Evolutionary conservation across 1,284 basidiomycete genomes (phyloP).

Genomic region (Tilletia setariae): DNA sequence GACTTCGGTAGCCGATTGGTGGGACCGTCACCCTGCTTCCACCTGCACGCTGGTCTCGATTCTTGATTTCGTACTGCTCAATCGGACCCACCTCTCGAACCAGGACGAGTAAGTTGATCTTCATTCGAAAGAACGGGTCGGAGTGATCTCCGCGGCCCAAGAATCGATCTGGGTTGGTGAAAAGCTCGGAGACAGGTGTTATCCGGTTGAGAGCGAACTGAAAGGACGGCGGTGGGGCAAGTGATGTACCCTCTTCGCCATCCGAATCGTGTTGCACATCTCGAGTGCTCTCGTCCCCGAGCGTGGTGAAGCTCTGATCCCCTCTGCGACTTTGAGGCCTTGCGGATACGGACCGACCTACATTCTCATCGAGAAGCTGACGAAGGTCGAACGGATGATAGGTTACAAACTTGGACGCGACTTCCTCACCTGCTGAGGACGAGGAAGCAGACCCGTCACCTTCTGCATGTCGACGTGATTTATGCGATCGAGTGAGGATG

Average conservation of each 20-base stretch:
- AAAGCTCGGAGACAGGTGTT: not conserved
- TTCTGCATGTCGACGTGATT: too few species aligned
- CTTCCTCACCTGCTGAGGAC: too few species aligned
- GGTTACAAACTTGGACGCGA: too few species aligned
- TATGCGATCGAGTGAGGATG: too few species aligned
- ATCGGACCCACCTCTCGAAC: conserved; percentile 15
- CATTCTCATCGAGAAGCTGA: too few species aligned
- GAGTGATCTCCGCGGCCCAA: too few species aligned
- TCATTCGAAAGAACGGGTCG: not conserved
- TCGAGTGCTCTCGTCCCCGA: not conserved
- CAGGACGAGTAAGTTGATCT: conserved; percentile 13
- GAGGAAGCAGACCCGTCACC: too few species aligned
- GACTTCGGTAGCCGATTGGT: not conserved
- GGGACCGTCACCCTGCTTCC: not conserved
- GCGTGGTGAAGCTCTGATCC: too few species aligned
- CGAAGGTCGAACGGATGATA: too few species aligned
- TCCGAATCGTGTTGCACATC: not conserved
- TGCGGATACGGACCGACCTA: too few species aligned
- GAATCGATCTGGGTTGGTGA: conserved; percentile 5
- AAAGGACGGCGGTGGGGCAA: conserved; percentile 14
- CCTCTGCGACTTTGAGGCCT: too few species aligned
- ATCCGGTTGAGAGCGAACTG: conserved; percentile 9
- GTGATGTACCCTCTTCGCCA: not conserved
- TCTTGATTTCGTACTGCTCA: conserved; percentile 7
- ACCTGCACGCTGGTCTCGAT: not conserved